Base-by-base conservation (phyloP, 768 basidiomycete genomes). In the Rhodocollybia butyracea region DNA sequence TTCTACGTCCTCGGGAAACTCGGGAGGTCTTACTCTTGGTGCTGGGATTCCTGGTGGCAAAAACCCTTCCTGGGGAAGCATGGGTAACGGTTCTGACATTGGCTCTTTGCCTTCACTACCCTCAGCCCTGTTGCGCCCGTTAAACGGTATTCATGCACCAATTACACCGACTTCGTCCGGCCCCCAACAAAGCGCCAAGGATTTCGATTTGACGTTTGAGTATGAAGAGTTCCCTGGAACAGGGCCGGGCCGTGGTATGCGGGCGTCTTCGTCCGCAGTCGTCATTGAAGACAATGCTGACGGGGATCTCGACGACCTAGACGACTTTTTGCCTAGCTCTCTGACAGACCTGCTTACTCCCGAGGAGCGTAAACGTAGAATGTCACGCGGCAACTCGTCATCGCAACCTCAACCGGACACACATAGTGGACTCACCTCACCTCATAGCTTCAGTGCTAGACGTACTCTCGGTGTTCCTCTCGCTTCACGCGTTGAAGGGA, bases 271-370 rank as follows among this genome's bases (percentile, higher is more conserved):
- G 6, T 31, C 31, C 31, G 45, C 27, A 3, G 36, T 47, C 17
- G 45, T 41, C 15, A 59, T 61, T 43, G 70, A 68, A 17, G 80
- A 78, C 17, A 69, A 71, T 32, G 81, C 81, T 0, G 79, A 78
- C n/a, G n/a, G n/a, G 6, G 85, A 85, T 19, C 89, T 88, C 46
- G 91, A 85, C 42, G 91, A 94, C 60, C 65, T 91, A 46, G 92
- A 94, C 64, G 94, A 94, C 55, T 90, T 98, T 67, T 68, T 98
- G 29, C 96, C 96, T 0, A 86, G 89, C 53, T 91, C 88, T 3
- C 73, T 98, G 45, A 91, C 85, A 26, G 95, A 98, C 57, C 77
- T 98, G 6, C 75, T 98, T 45, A 96, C 94, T 0, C 91, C 91
- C 0, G 88, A 87, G 61, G 96, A 98, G 71, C 80, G 87, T 59